Evolutionary conservation across 768 basidiomycete species (phyloP), one percentile per base, ranked within the genome.

Genomic region (Russula lepida): DNA sequence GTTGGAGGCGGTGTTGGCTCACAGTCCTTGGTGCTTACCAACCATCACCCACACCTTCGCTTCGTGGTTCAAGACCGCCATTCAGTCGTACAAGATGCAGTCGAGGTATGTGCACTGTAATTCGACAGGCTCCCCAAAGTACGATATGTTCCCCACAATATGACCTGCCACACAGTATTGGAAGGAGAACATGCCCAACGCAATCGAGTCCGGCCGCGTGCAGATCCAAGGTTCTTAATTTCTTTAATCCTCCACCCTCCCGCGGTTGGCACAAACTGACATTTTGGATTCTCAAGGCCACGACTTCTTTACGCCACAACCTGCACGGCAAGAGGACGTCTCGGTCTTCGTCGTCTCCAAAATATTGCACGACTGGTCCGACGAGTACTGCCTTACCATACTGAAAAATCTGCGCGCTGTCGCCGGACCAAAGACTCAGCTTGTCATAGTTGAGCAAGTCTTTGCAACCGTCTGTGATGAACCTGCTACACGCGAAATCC

Each of bases 341-440:
- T 51, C 58, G 0, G 50, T 59, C 30, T 59, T 43, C 23, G 32
- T 59, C n/a, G 1, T 59, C 12, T 19, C 8, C 30, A 35, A 32
- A n/a, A 23, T 59, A 4, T 4, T 59, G 2, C 58, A 52, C 50
- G 49, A 59, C 58, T 75, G 73, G 74, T 61, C 74, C 1, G 74
- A 74, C 54, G 59, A 69, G 9, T 70, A 72, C 57, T 58, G 56
- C 23, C 17, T 50, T 27, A 49, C 35, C 2, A 59, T 59, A 33
- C n/a, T 59, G 32, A 50, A 52, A 28, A 33, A 59, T 44, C 41
- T 59, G 11, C 58, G 58, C 11, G 39, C 30, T 43, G 58, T 41
- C 21, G 68, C 71, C 0, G 58, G 41, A 3, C 65, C 68, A 1
- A 56, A 61, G 43, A 71, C 70, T 11, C 69, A 66, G 30, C 58